Base-by-base conservation (phyloP, 192 early-diverging fungal genomes). In the Gryganskiella cystojenkinii region DNA sequence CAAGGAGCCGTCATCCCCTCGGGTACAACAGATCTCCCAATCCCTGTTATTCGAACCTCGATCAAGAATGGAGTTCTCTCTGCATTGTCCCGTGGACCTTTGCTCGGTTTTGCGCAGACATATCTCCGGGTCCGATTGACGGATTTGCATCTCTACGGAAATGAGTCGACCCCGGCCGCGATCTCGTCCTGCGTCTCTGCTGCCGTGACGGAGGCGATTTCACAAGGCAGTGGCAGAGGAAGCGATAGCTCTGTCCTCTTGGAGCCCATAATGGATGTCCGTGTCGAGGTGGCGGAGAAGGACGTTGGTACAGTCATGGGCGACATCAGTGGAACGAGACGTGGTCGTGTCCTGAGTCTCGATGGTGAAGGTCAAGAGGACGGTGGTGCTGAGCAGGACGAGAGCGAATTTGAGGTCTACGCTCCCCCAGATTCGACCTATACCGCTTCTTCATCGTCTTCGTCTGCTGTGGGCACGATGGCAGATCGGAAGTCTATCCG, bases 211-310 rank as follows among this genome's bases (percentile, higher is more conserved):
- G 79, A 88, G 53, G 91, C 91, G 1, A 59, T 93, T 27, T 58
- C 65, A 4, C 63, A 71, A 27, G 68, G 71, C 34, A 67, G 66
- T 43, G 63, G 46, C 34, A 17, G 54, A 34, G 59, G 52, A 9
- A 42, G 53, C 0, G 42, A 37, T 30, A 67, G 67, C 30, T 76
- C 71, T 24, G 56, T 69, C 13, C 57, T 97, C 52, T 79, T 96
- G 3, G 95, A 99, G 71, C 97, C 97, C 2, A 84, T 97, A 57
- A 95, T 96, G 87, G 82, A 89, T 60, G 85, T 95, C 0, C 61
- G 71, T 8, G 86, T 97, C 6, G 80, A 85, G 42, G 89, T 95
- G 7, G 86, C 91, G 0, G 93, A 90, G 56, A 67, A 86, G 33
- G 79, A 90, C 71, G 85, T 97, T 17, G 97, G 97, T 6, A 66